phyloP scores from a whole-genome alignment of 805 yeast species.

The Zygotorulaspora chibaensis region DNA sequence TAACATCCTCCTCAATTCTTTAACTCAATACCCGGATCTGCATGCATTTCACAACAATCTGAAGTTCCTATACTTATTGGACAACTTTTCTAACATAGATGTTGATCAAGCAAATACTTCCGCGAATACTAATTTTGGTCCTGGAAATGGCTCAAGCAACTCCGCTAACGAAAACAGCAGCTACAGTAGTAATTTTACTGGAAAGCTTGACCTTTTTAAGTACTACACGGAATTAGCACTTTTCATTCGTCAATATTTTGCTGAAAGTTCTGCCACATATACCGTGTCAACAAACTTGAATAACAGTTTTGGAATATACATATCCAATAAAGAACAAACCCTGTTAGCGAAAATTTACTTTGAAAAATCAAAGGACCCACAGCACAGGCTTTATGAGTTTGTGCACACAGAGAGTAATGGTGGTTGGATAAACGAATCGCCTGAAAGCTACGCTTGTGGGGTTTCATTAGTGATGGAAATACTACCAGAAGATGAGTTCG shows the following conservation, averaged over 20 bases:
- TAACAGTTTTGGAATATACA: constrained; percentile 31
- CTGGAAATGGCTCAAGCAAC: constrained; percentile 4
- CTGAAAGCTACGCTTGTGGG: constrained; percentile 28
- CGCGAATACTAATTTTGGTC: constrained; percentile 6
- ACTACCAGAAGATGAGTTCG: constrained; percentile 4
- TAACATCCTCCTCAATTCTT: constrained; percentile 32
- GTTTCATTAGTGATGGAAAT: constrained; percentile 28
- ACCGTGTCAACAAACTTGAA: constrained; percentile 26
- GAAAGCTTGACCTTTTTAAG: constrained; percentile 32
- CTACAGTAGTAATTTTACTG: constrained; percentile 6
- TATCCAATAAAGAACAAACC: constrained; percentile 8
- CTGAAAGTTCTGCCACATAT: constrained; percentile 15
- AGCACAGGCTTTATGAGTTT: constrained; percentile 29
- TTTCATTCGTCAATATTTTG: constrained; percentile 21
- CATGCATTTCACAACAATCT: constrained; percentile 33
- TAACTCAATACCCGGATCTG: constrained; percentile 26
- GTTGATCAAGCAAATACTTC: constrained; percentile 22
- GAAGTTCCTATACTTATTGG: constrained; percentile 31
- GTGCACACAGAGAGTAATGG: constrained; percentile 18
- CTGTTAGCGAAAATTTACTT: constrained; percentile 25
- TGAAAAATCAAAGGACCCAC: constrained; percentile 22
- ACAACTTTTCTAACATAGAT: constrained; percentile 31
- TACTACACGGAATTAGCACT: constrained; percentile 31
- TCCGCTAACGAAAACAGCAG: constrained; percentile 4
- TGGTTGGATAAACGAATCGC: constrained; percentile 30